A percentile compares a stretch with the other conserved stretches of the same genome.
Conservation (phyloP, 768 basidiomycete genomes). For the Kwoniella heveanensis region DNA sequence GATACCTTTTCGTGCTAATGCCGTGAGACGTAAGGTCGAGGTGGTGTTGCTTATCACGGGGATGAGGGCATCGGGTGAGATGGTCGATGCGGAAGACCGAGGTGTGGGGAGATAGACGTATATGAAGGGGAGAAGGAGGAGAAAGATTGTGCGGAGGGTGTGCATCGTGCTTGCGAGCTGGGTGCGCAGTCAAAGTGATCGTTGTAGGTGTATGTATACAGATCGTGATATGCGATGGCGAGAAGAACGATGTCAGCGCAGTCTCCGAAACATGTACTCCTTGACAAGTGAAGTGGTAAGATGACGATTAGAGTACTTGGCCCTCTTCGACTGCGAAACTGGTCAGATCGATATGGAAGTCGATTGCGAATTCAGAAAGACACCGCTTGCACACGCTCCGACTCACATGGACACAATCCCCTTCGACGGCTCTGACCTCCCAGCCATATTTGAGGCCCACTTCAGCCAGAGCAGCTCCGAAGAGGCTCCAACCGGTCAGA, state of each 20-base stretch:
- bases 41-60: slow-evolving; percentile 29
- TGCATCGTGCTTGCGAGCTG: slow-evolving; percentile 39
- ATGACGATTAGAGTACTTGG: too few relatives aligned
- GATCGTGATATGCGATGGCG: too few relatives aligned
- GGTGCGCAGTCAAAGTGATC: not conserved
- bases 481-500: slow-evolving; percentile 29
- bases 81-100: not conserved
- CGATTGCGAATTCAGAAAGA: too few relatives aligned
- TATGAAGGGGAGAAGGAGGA: slow-evolving; percentile 30
- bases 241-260: slow-evolving; percentile 8
- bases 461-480: slow-evolving; percentile 17
- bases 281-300: too few relatives aligned
- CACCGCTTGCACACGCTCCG: slow-evolving; percentile 1
- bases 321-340: too few relatives aligned
- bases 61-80: slow-evolving; percentile 10
- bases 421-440: slow-evolving; percentile 35
- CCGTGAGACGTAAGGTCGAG: slow-evolving; percentile 34
- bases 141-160: slow-evolving; percentile 32
- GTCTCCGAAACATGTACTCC: too few relatives aligned
- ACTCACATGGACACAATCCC: slow-evolving; percentile 41
- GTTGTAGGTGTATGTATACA: too few relatives aligned
- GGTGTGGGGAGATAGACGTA: slow-evolving; percentile 37
- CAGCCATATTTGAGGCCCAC: slow-evolving; percentile 34
- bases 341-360: too few relatives aligned
- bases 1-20: slow-evolving; percentile 24